A percentile compares a stretch with the other conserved stretches of the same genome.
phyloP scores from a whole-genome alignment of 2,329 filamentous ascomycete genomes.

The Talaromyces sp. region DNA sequence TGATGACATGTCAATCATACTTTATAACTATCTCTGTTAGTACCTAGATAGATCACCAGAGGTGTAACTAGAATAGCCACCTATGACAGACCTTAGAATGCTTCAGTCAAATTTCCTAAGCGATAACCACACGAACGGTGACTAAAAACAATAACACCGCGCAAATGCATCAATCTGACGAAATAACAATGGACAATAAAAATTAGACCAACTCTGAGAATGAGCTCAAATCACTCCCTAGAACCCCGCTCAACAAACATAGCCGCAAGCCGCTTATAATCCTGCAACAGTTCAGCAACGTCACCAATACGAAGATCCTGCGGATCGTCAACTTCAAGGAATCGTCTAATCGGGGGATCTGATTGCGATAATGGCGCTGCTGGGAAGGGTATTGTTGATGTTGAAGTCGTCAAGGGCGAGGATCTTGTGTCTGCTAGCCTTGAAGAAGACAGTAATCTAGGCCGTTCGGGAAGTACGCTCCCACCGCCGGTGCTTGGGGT shows the following conservation, averaged over 20 bases:
- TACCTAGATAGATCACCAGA: not conserved
- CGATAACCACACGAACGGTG: not conserved
- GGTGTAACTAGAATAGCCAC: not conserved
- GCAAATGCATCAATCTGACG: not conserved
- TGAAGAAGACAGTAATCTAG: not conserved
- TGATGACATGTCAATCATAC: not conserved
- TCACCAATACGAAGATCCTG: constrained; percentile 68
- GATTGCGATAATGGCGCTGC: constrained; percentile 17
- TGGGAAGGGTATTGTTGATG: constrained; percentile 7
- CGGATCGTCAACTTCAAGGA: constrained; percentile 66
- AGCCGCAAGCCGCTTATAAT: constrained; percentile 67
- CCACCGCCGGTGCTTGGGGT: constrained; percentile 14
- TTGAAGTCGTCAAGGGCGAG: constrained; percentile 9
- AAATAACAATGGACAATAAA: not conserved
- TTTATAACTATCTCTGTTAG: not conserved
- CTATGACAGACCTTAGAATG: not conserved
- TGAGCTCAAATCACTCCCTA: not conserved
- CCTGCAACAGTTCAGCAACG: constrained; percentile 63
- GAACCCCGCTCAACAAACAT: constrained; percentile 46
- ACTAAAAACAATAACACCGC: not conserved
- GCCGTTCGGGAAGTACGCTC: not conserved
- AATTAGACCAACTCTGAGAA: not conserved
- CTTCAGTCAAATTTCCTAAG: not conserved
- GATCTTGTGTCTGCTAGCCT: constrained; percentile 33
- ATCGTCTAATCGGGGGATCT: constrained; percentile 63